Conservation (phyloP, 345 rosid genomes). For the Brassica carinata region DNA sequence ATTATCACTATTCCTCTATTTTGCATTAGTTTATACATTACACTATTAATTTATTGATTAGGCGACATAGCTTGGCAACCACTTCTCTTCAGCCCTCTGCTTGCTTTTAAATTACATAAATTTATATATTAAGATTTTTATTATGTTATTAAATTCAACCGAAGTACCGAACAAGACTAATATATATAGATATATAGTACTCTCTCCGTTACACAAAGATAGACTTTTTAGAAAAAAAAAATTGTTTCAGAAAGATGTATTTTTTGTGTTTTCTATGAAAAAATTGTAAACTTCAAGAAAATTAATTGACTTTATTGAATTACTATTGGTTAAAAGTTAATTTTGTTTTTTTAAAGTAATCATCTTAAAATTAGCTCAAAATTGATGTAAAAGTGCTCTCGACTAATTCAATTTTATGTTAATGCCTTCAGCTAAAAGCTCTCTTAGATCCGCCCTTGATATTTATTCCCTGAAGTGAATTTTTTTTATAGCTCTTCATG, state of each 20-base stretch:
- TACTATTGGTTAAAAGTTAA: too few species aligned
- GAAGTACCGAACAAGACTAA: background rate
- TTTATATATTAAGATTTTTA: background rate
- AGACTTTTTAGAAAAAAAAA: too few species aligned
- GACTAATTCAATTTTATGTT: background rate
- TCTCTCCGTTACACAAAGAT: too few species aligned
- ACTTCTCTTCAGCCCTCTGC: background rate
- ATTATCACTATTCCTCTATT: background rate
- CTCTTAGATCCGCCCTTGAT: background rate
- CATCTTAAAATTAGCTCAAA: background rate
- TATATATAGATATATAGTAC: background rate
- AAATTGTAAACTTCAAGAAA: too few species aligned
- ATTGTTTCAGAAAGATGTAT: too few species aligned
- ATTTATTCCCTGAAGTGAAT: background rate
- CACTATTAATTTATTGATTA: constrained; percentile 4
- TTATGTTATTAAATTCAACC: background rate
- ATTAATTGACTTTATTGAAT: too few species aligned
- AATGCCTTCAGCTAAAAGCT: background rate
- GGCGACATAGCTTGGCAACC: constrained; percentile 20
- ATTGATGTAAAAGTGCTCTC: background rate
- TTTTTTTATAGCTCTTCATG: background rate
- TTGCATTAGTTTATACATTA: background rate
- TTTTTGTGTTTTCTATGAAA: too few species aligned
- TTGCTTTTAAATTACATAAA: background rate
- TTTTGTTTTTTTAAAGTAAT: too few species aligned